Conservation (phyloP, 2,329 filamentous ascomycete species). For the Drechslerella coelobrocha region DNA sequence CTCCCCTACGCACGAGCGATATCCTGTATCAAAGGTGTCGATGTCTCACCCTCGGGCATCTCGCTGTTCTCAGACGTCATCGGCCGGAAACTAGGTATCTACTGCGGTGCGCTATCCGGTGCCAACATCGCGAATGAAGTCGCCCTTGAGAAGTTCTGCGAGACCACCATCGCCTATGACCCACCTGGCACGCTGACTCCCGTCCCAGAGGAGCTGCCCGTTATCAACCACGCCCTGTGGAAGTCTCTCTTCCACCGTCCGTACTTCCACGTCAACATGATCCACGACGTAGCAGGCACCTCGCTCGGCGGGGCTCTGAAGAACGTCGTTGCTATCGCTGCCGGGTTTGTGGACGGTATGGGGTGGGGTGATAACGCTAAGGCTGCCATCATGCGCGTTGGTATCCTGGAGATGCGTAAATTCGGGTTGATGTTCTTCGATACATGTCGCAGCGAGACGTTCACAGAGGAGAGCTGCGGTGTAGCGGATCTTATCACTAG, state of each 20-base stretch:
- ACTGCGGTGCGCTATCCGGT: conserved; percentile 92
- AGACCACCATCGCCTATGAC: conserved; percentile 96
- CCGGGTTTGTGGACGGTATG: conserved; percentile 91
- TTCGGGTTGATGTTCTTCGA: conserved; percentile 96
- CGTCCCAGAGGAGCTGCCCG: conserved; percentile 80
- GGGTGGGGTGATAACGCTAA: conserved; percentile 99
- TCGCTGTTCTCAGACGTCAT: conserved; percentile 95
- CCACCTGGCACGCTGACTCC: conserved; percentile 81
- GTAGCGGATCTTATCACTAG: conserved; percentile 95
- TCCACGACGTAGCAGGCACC: conserved; percentile 93
- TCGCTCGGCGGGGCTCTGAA: conserved; percentile 94
- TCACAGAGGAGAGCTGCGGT: conserved; percentile 95
- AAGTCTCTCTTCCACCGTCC: conserved; percentile 89
- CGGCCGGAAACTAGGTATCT: conserved; percentile 87
- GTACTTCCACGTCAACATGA: conserved; percentile 96
- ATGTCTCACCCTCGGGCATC: conserved; percentile 84
- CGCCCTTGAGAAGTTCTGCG: conserved; percentile 92
- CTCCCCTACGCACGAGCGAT: conserved; percentile 90
- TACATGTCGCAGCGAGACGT: conserved; percentile 80
- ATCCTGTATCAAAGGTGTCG: conserved; percentile 97
- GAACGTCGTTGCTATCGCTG: conserved; percentile 93
- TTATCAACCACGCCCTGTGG: conserved; percentile 82
- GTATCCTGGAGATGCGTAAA: conserved; percentile 92
- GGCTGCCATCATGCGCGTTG: conserved; percentile 96
- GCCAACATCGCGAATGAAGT: conserved; percentile 97